Evolutionary conservation across 2,329 filamentous ascomycete genomes (phyloP).

Genomic region (Calonectria hongkongensis): DNA sequence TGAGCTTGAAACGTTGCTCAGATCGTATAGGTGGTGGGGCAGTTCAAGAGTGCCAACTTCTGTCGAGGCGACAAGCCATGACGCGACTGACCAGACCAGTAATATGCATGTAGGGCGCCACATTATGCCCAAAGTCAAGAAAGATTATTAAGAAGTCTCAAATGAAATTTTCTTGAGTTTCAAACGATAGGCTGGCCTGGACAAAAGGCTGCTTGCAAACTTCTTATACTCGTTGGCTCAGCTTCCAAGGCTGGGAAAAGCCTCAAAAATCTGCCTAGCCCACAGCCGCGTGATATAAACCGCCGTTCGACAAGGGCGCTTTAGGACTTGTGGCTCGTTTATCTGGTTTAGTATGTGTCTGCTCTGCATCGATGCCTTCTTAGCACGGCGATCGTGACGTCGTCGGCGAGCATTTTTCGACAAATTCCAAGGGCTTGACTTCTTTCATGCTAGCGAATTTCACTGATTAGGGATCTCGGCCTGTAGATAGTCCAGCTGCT

Average conservation of each 20-base stretch:
- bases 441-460: background rate
- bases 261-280: background rate
- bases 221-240: background rate
- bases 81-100: background rate
- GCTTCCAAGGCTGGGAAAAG: background rate
- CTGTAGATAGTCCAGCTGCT: conserved; percentile 1
- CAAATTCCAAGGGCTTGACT: background rate
- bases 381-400: background rate
- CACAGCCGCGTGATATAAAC: background rate
- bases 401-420: background rate
- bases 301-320: no score
- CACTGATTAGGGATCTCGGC: background rate
- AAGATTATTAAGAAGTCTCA: background rate
- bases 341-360: background rate
- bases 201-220: background rate
- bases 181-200: background rate
- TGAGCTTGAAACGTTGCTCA: background rate
- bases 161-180: background rate
- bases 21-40: background rate
- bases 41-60: background rate
- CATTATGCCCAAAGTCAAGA: background rate
- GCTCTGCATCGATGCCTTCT: background rate
- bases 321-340: background rate
- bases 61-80: background rate
- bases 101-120: background rate